Percentiles rank a stretch among this genome's conserved stretches.
These are phyloP conservation scores for Meyerozyma elateridarum DNA, from an alignment of 1,139 yeast genomes.

Conservation along the genomic window DNA sequence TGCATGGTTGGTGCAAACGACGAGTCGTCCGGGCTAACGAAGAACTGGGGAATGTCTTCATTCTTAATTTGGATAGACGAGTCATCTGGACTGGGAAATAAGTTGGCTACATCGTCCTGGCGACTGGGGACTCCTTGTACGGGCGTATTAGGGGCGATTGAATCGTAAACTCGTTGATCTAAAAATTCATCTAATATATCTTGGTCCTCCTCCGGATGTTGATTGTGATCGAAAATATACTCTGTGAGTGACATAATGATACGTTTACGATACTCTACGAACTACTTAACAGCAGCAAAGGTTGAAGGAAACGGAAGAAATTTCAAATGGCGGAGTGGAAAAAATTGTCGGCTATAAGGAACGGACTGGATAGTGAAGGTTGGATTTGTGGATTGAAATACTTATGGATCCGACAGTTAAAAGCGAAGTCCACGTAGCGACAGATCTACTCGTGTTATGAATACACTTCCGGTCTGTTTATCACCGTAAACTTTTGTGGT, in stretches of 20 bases:
- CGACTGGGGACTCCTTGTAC: slow-evolving; percentile 12
- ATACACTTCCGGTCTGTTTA: too few species aligned
- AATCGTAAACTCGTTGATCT: slow-evolving; percentile 52
- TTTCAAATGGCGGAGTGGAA: too few species aligned
- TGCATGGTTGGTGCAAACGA: not conserved
- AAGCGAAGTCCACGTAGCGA: too few species aligned
- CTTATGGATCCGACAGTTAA: too few species aligned
- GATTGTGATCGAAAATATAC: slow-evolving; percentile 7
- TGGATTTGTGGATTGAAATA: too few species aligned
- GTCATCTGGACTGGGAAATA: slow-evolving; percentile 9
- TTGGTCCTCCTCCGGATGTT: slow-evolving; percentile 24
- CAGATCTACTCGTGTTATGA: too few species aligned
- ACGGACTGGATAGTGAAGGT: too few species aligned
- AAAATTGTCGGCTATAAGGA: too few species aligned
- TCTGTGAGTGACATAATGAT: slow-evolving; percentile 10
- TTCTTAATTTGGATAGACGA: slow-evolving; percentile 8
- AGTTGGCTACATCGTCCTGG: slow-evolving; percentile 9
- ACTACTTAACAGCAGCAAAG: too few species aligned
- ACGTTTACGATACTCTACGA: too few species aligned
- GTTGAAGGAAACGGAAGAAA: too few species aligned
- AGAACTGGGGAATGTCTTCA: slow-evolving; percentile 2
- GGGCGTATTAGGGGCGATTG: slow-evolving; percentile 26
- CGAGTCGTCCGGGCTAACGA: slow-evolving; percentile 3
- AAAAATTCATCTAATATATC: slow-evolving; percentile 53
- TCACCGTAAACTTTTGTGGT: too few species aligned